Percentiles rank a stretch among this genome's conserved stretches.
These are phyloP conservation scores for Akanthomyces uredinophilus DNA, from an alignment of 2,329 filamentous ascomycete genomes.

Conservation along the genomic window DNA sequence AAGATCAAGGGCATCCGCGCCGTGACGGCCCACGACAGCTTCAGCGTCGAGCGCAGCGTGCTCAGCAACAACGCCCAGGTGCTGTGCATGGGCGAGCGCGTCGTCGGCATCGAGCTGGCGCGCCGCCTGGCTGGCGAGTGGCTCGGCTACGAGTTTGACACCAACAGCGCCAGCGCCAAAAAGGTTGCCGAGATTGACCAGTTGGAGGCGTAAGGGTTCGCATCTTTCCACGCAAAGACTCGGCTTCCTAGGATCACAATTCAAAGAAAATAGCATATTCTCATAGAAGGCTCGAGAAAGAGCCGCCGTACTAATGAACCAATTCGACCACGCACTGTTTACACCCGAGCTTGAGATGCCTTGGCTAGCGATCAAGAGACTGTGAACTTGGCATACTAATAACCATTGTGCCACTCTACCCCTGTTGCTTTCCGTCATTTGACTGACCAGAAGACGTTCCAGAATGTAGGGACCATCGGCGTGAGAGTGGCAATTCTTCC, in stretches of 20 bases:
- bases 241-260: too few species aligned
- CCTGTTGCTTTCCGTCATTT: not conserved
- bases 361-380: too few species aligned
- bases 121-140: conserved; percentile 74
- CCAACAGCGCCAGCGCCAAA: conserved; percentile 40
- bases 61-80: conserved; percentile 85
- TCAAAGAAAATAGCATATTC: not conserved
- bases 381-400: not conserved
- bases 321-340: not conserved
- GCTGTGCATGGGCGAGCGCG: conserved; percentile 78
- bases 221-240: not conserved
- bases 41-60: conserved; percentile 74
- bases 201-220: conserved; percentile 27
- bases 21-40: conserved; percentile 86
- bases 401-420: too few species aligned
- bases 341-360: not conserved
- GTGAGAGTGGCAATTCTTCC: not conserved
- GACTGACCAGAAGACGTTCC: not conserved
- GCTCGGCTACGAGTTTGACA: conserved; percentile 78
- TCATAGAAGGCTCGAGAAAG: not conserved
- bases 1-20: conserved; percentile 79
- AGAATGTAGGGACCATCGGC: not conserved
- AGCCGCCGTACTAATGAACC: not conserved
- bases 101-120: conserved; percentile 76
- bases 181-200: conserved; percentile 40